Conservation (phyloP, 129 eudicot genomes). For the Chrysanthemum makinoi region DNA sequence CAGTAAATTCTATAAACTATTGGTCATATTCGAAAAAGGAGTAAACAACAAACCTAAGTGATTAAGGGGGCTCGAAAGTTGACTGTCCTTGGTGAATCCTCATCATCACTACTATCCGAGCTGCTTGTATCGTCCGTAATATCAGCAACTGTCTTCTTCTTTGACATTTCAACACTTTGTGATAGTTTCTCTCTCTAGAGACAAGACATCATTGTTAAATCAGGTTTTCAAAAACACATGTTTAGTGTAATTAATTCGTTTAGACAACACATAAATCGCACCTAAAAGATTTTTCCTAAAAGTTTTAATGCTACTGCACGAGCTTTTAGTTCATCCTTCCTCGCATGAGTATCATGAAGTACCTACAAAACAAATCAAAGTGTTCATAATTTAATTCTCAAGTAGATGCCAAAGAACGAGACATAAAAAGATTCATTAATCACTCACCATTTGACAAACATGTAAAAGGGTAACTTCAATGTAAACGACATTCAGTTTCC, state of each 20-base stretch:
- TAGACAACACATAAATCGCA: constrained; percentile 8
- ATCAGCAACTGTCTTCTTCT: constrained; percentile 53
- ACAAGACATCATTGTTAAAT: neutral
- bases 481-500: constrained; percentile 96
- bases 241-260: neutral
- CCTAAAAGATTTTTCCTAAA: constrained; percentile 84
- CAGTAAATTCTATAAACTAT: too few species aligned
- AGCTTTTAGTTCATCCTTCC: constrained; percentile 81
- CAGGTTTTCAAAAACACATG: neutral
- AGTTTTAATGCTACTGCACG: constrained; percentile 78
- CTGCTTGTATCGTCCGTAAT: constrained; percentile 55
- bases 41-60: constrained; percentile 58
- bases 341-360: constrained; percentile 59
- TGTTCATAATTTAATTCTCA: neutral
- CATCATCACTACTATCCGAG: constrained; percentile 86
- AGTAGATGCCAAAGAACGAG: neutral
- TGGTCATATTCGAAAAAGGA: too few species aligned
- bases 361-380: constrained; percentile 44
- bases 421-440: neutral
- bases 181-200: constrained; percentile 55
- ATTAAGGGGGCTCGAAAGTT: constrained; percentile 71
- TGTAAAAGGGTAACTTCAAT: constrained; percentile 91
- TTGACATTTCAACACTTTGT: constrained; percentile 62
- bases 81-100: constrained; percentile 75
- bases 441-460: constrained; percentile 88